phyloP scores from a whole-genome alignment of 2,329 filamentous ascomycete genomes.

The Atkinsonella hypoxylon region DNA sequence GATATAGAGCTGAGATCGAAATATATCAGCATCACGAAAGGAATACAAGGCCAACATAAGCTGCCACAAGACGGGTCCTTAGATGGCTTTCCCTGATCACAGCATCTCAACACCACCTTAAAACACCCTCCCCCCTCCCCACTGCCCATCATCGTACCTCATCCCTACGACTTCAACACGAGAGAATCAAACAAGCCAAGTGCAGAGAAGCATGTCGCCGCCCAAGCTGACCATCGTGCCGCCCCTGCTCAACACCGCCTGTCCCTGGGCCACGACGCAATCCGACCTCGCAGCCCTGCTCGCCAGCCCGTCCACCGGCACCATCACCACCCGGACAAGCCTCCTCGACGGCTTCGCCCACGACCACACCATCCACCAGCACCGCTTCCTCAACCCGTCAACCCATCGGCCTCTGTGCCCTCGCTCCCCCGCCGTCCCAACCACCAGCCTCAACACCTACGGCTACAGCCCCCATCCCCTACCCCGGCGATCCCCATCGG shows the following conservation, averaged over 20 bases:
- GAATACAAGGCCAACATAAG: too few relatives aligned
- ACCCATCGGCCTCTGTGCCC: constrained; percentile 7
- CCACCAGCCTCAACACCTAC: constrained; percentile 53
- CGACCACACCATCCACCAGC: constrained; percentile 47
- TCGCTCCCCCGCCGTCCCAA: constrained; percentile 10
- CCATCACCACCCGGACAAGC: constrained; percentile 62
- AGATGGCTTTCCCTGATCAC: too few relatives aligned
- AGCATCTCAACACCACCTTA: too few relatives aligned
- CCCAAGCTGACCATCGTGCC: constrained; percentile 39
- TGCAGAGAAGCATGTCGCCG: constrained; percentile 9
- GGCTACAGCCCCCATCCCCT: constrained; percentile 60
- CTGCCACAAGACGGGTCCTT: too few relatives aligned
- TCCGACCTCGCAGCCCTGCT: constrained; percentile 52
- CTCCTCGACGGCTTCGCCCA: constrained; percentile 54
- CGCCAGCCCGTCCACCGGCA: constrained; percentile 50
- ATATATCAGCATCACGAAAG: too few relatives aligned
- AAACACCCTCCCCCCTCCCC: too few relatives aligned
- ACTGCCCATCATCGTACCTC: too few relatives aligned
- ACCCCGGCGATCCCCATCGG: constrained; percentile 46
- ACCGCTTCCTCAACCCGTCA: constrained; percentile 47
- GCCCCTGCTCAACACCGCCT: constrained; percentile 62
- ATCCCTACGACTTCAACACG: too few relatives aligned
- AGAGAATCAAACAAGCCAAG: too few relatives aligned
- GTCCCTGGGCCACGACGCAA: constrained; percentile 60
- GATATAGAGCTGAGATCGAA: too few relatives aligned